Evolutionary conservation across 148 eudicot genomes (phyloP).

Genomic region (Heliamphora exappendiculata): DNA sequence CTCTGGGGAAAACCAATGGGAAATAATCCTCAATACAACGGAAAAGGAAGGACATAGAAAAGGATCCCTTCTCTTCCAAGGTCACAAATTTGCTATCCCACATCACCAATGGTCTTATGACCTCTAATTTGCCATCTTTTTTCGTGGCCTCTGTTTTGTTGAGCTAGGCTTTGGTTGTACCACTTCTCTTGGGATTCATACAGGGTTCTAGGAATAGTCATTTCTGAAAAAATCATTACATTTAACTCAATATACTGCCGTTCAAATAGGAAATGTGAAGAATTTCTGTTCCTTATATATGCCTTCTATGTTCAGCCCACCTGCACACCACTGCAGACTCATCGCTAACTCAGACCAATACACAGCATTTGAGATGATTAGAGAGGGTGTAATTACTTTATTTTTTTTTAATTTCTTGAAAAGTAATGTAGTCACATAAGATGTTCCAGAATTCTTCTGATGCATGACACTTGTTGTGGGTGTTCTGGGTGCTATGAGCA

Average conservation of each 20-base stretch:
- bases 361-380: no score
- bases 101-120: neutral
- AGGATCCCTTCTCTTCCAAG: no score
- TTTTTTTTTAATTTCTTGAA: no score
- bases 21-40: no score
- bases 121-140: neutral
- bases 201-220: neutral
- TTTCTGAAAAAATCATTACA: neutral
- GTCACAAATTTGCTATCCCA: neutral
- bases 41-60: no score
- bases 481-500: no score
- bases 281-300: neutral
- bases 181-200: neutral
- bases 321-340: neutral
- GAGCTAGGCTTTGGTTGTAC: neutral
- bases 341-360: no score
- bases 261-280: neutral
- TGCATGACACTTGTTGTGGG: no score
- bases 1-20: neutral
- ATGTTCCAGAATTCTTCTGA: no score
- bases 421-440: no score
- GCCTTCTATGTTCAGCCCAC: neutral
- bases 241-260: neutral
- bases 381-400: no score
- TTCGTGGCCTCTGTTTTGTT: neutral